phyloP scores from a whole-genome alignment of 352 stramenopile genomes.

The Phytophthora sansomeana region DNA sequence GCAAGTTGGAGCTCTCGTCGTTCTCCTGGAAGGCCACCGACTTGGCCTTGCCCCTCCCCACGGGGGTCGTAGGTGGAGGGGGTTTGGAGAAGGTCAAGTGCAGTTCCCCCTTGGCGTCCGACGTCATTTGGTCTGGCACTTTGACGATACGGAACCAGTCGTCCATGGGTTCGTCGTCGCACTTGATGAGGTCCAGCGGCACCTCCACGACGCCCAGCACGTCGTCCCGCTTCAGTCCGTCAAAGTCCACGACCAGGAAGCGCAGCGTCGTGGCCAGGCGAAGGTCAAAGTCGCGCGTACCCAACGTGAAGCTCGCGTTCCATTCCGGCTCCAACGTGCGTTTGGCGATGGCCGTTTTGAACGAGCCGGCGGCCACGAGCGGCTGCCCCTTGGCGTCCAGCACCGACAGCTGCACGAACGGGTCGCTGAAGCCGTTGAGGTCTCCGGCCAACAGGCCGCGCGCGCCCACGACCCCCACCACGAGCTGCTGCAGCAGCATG shows the following conservation, averaged over 20 bases:
- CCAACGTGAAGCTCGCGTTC: constrained; percentile 58
- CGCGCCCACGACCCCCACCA: constrained; percentile 62
- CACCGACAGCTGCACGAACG: constrained; percentile 66
- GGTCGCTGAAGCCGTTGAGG: constrained; percentile 77
- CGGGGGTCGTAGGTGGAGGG: neutral
- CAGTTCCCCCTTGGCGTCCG: constrained; percentile 67
- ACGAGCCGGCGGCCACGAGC: constrained; percentile 43
- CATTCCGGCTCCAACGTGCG: constrained; percentile 63
- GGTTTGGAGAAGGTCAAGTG: constrained; percentile 47
- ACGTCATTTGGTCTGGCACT: constrained; percentile 52
- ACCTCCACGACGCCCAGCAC: constrained; percentile 74
- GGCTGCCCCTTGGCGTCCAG: constrained; percentile 57
- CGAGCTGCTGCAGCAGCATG: constrained; percentile 42
- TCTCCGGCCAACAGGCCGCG: constrained; percentile 69
- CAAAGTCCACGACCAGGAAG: constrained; percentile 66
- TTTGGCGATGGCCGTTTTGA: constrained; percentile 60
- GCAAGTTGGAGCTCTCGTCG: constrained; percentile 56
- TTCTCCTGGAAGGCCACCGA: constrained; percentile 27
- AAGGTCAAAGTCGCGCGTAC: constrained; percentile 58
- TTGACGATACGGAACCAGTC: constrained; percentile 64
- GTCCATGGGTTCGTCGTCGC: constrained; percentile 37
- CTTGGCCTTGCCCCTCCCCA: constrained; percentile 22
- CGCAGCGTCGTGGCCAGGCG: constrained; percentile 68
- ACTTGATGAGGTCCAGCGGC: constrained; percentile 57
- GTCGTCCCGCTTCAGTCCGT: constrained; percentile 68